Conservation (phyloP, 768 basidiomycete species). For the Harrya chromipes region DNA sequence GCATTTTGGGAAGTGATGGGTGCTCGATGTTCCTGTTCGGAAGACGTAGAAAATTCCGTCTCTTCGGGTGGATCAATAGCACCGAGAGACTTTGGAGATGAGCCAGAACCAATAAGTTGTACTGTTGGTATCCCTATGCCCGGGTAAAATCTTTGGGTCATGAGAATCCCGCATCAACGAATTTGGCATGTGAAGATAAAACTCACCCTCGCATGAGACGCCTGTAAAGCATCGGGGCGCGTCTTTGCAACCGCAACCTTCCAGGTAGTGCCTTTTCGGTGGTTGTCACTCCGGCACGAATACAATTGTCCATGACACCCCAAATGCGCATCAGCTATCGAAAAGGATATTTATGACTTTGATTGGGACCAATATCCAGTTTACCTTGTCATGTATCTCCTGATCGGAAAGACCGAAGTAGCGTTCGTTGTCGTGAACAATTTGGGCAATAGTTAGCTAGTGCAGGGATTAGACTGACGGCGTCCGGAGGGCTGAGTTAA, state of each 20-base stretch:
- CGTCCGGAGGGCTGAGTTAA: background rate
- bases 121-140: slow-evolving; percentile 38
- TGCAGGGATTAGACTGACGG: slow-evolving; percentile 4
- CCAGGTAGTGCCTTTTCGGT: slow-evolving; percentile 82
- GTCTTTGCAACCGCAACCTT: slow-evolving; percentile 70
- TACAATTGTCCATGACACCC: slow-evolving; percentile 92
- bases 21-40: slow-evolving; percentile 3
- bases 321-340: slow-evolving; percentile 70
- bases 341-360: background rate
- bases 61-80: slow-evolving; percentile 25
- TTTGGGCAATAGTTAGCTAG: slow-evolving; percentile 91
- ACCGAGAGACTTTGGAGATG: slow-evolving; percentile 12
- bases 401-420: slow-evolving; percentile 74
- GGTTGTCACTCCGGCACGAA: slow-evolving; percentile 79
- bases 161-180: slow-evolving; percentile 20
- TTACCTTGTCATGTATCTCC: slow-evolving; percentile 71
- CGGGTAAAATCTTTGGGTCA: slow-evolving; percentile 47
- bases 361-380: background rate
- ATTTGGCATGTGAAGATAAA: background rate
- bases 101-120: slow-evolving; percentile 35
- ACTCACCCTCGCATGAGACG: slow-evolving; percentile 85
- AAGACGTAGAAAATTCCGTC: background rate
- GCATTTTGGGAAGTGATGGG: background rate
- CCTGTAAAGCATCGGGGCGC: slow-evolving; percentile 87
- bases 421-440: slow-evolving; percentile 90